Conservation (phyloP, 306 rosid genomes). For the Ziziphus jujuba region DNA sequence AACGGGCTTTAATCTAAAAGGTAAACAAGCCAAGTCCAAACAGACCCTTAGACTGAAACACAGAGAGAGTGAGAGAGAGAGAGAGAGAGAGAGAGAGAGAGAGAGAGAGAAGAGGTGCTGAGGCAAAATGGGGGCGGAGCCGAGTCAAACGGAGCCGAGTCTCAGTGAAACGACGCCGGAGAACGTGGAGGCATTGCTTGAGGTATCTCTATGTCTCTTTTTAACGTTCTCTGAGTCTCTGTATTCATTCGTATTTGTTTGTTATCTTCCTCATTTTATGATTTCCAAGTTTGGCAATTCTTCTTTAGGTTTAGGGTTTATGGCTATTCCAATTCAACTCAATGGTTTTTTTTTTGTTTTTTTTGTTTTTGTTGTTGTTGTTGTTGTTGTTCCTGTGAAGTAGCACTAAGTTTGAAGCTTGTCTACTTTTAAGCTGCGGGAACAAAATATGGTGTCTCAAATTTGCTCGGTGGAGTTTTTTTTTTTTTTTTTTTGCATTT, state of each 20-base stretch:
- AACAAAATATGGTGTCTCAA: no score
- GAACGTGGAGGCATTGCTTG: slow-evolving; percentile 55
- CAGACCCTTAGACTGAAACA: no score
- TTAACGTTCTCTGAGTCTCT: not conserved
- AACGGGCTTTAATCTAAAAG: no score
- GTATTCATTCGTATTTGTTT: not conserved
- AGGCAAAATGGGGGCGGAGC: slow-evolving; percentile 40
- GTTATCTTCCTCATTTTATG: not conserved
- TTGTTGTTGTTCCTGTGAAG: no score
- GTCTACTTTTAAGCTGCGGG: no score
- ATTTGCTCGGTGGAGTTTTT: no score
- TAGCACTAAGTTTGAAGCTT: no score
- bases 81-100: not conserved
- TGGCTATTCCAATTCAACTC: not conserved
- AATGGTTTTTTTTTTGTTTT: not conserved
- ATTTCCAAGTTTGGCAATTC: not conserved
- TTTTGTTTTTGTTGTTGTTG: not conserved
- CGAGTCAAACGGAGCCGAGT: slow-evolving; percentile 20
- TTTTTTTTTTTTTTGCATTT: no score
- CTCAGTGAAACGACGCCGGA: slow-evolving; percentile 26
- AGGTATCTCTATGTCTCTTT: slow-evolving; percentile 28
- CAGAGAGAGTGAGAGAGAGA: not conserved
- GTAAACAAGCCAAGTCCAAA: no score
- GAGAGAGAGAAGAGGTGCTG: not conserved
- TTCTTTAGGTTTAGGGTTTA: not conserved